A percentile compares a stretch with the other conserved stretches of the same genome.
phyloP scores from a whole-genome alignment of 352 stramenopile genomes.

The Pythium aristosporum region DNA sequence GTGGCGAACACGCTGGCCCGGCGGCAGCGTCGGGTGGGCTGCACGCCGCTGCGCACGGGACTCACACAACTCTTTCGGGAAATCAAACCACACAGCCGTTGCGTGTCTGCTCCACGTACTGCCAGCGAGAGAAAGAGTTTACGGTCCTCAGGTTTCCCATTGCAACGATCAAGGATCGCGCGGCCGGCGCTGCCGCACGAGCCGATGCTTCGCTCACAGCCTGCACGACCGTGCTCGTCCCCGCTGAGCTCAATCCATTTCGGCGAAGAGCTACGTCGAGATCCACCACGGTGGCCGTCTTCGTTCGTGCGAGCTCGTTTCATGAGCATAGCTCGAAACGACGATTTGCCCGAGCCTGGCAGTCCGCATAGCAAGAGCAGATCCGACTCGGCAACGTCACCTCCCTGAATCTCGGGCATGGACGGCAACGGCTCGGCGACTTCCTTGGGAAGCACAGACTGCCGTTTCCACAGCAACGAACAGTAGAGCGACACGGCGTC shows the following conservation, averaged over 20 bases:
- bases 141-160: slow-evolving; percentile 44
- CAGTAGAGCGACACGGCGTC: slow-evolving; percentile 42
- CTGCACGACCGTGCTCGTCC: slow-evolving; percentile 46
- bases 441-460: slow-evolving; percentile 30
- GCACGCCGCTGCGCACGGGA: slow-evolving; percentile 44
- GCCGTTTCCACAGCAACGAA: slow-evolving; percentile 59
- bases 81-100: slow-evolving; percentile 64
- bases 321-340: slow-evolving; percentile 48
- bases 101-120: slow-evolving; percentile 49
- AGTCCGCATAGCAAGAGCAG: slow-evolving; percentile 58
- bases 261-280: neutral
- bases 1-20: slow-evolving; percentile 38
- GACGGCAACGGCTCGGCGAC: slow-evolving; percentile 36
- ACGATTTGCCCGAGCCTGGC: slow-evolving; percentile 58
- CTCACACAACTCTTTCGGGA: slow-evolving; percentile 39
- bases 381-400: slow-evolving; percentile 35
- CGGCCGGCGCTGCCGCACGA: slow-evolving; percentile 13
- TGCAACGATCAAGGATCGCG: slow-evolving; percentile 59
- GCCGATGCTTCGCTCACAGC: slow-evolving; percentile 36
- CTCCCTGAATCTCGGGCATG: slow-evolving; percentile 33
- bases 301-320: slow-evolving; percentile 32
- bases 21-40: slow-evolving; percentile 43
- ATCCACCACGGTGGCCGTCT: neutral
- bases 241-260: slow-evolving; percentile 51
- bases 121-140: slow-evolving; percentile 44